Base-by-base conservation (phyloP, 257 asterid species). In the Haberlea rhodopensis region DNA sequence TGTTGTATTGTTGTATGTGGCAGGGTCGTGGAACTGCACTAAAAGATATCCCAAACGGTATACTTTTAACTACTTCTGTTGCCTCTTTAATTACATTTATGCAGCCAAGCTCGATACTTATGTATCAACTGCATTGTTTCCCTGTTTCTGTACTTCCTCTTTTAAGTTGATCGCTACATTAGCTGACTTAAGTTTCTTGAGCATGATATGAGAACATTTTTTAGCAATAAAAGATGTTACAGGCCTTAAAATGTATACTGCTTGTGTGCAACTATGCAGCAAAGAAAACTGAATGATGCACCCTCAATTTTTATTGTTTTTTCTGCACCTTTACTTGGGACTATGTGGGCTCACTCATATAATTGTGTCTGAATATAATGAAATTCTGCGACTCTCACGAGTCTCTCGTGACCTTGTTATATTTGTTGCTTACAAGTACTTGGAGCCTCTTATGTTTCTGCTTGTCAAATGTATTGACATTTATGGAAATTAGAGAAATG, bases 11-110 rank as follows among this genome's bases (percentile, higher is more conserved):
- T 53, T 67, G 16, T 75, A 56, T 77, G 40, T 58, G 57, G 72
- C 87, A 94, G 97, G 99, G 99, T 51, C 89, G 83, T 79, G 99
- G 99, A 79, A 86, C 90, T 79, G 88, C 95, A 24, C 79, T 94
- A 53, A 94, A 94, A 81, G 96, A 90, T 76, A 90, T 94, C 37
- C 99, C 95, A 28, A 90, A 94, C 69, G 99, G 99, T 94, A n/a
- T n/a, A n/a, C n/a, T n/a, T n/a, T n/a, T n/a, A 15, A 53, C 60
- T 22, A 58, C 54, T 19, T 62, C 62, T 37, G 10, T 63, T 71
- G 46, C 45, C 58, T 54, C 62, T 45, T 66, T 45, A 21, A 52
- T 19, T 63, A 18, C 68, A 4, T 48, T n/a, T 45, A 8, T 29
- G 13, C 20, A 10, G n/a, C 51, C 19, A 43, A 43, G 19, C 19